Evolutionary conservation across 257 asterid genomes (phyloP), one percentile per base, ranked within the genome.

Genomic region (Mentha longifolia): DNA sequence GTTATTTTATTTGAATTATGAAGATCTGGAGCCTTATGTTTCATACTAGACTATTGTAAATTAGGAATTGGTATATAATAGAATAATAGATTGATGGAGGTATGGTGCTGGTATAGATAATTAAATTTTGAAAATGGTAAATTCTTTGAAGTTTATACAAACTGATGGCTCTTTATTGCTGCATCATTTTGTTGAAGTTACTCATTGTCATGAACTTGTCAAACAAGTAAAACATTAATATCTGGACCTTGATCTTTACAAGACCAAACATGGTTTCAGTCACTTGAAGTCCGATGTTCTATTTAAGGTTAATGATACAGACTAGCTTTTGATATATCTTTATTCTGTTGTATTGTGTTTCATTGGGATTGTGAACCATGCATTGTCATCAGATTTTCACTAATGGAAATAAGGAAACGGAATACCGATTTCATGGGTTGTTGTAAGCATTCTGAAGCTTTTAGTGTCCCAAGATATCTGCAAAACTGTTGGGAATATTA

Each of bases 271-370:
- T 47, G 51, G 31, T 62, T 71, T 47, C 5, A 39, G 7, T 46
- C 51, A 66, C 51, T 17, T 47, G 64, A 58, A 31, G 9, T 45
- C 14, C 10, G 15, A 19, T 22, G 31, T 28, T 4, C 16, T 25
- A 4, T 25, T 28, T 46, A 45, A 31, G 51, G 20, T 13, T 43
- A 43, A n/a, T 9, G 19, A 61, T 7, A 5, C 10, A 25, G 55
- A n/a, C 64, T 51, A 39, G 71, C 37, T 54, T 41, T 5, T 63
- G 77, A 28, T 61, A 4, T 25, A 72, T 62, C 35, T 72, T 22
- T 22, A 22, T 22, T 22, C 25, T 22, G 25, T 22, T 22, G 25
- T 22, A 22, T 22, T 22, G 1, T 22, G 25, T 22, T 22, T 22
- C 25, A 22, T 22, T 22, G 25, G 25, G 25, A 22, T 22, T 22